These are phyloP conservation scores for Pulveroboletus sp. DNA, from an alignment of 768 basidiomycete genomes.

Conservation along the genomic window DNA sequence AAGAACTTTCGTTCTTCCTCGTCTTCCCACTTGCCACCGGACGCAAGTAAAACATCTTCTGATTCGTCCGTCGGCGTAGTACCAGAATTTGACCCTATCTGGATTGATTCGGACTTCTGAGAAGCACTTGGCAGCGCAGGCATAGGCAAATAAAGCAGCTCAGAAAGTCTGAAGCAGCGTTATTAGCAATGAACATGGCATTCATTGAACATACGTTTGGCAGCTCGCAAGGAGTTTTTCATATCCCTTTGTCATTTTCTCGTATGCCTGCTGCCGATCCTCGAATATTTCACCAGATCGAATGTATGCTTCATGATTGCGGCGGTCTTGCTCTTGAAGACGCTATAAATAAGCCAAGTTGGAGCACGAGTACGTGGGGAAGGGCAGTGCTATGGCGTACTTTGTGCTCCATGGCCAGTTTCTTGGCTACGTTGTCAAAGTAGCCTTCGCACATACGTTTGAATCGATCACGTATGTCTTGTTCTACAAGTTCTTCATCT, in stretches of 20 bases:
- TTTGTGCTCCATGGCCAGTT: slow-evolving; percentile 88
- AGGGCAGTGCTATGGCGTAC: slow-evolving; percentile 39
- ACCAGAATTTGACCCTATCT: slow-evolving; percentile 55
- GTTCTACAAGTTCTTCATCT: slow-evolving; percentile 77
- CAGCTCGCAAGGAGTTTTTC: slow-evolving; percentile 89
- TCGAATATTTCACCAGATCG: slow-evolving; percentile 99
- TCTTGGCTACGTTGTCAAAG: slow-evolving; percentile 89
- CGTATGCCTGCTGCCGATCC: slow-evolving; percentile 97
- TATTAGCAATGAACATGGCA: slow-evolving; percentile 7
- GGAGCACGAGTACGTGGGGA: not conserved
- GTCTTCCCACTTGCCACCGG: slow-evolving; percentile 94
- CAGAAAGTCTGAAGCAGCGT: slow-evolving; percentile 64
- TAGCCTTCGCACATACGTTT: slow-evolving; percentile 92
- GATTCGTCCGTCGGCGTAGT: slow-evolving; percentile 49
- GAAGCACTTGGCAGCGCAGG: slow-evolving; percentile 82
- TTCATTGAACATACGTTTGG: slow-evolving; percentile 62
- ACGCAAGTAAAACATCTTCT: slow-evolving; percentile 48
- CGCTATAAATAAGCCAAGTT: slow-evolving; percentile 47
- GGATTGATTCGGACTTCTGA: slow-evolving; percentile 78
- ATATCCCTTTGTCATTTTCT: slow-evolving; percentile 96
- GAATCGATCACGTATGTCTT: slow-evolving; percentile 84
- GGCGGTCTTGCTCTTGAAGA: slow-evolving; percentile 93
- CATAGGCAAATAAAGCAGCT: slow-evolving; percentile 79
- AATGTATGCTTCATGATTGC: slow-evolving; percentile 99
- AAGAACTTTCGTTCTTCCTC: slow-evolving; percentile 95